A percentile compares a stretch with the other conserved stretches of the same genome.
phyloP scores from a whole-genome alignment of 78 protist genomes.

The Paulinella micropora region DNA sequence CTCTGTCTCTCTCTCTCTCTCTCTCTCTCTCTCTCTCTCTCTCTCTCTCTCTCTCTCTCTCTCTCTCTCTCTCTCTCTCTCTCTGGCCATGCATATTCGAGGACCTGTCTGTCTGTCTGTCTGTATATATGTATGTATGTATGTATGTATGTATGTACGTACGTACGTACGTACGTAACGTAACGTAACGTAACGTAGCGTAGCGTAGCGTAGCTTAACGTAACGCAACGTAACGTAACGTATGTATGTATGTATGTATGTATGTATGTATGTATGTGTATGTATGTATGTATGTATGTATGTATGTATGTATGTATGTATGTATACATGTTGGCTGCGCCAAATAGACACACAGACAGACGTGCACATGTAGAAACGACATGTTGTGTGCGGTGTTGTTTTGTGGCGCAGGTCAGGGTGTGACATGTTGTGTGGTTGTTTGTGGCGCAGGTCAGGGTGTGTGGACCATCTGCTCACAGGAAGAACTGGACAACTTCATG shows the following conservation, averaged over 20 bases:
- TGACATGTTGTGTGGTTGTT: too few species aligned
- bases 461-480: constrained; percentile 27
- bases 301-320: not conserved
- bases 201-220: too few species aligned
- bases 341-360: too few species aligned
- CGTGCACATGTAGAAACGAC: too few species aligned
- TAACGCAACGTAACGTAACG: not conserved
- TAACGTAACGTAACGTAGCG: not conserved
- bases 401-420: too few species aligned
- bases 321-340: not conserved
- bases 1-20: not conserved
- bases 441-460: constrained; percentile 54
- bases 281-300: not conserved
- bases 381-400: too few species aligned
- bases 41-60: too few species aligned
- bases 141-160: not conserved
- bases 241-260: not conserved
- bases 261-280: not conserved
- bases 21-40: too few species aligned
- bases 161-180: too few species aligned
- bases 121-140: not conserved
- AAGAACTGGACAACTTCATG: constrained; percentile 39
- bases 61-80: not conserved
- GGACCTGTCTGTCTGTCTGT: not conserved
- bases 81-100: too few species aligned